These are phyloP conservation scores for Brassica juncea DNA, from an alignment of 345 rosid genomes.

Conservation along the genomic window DNA sequence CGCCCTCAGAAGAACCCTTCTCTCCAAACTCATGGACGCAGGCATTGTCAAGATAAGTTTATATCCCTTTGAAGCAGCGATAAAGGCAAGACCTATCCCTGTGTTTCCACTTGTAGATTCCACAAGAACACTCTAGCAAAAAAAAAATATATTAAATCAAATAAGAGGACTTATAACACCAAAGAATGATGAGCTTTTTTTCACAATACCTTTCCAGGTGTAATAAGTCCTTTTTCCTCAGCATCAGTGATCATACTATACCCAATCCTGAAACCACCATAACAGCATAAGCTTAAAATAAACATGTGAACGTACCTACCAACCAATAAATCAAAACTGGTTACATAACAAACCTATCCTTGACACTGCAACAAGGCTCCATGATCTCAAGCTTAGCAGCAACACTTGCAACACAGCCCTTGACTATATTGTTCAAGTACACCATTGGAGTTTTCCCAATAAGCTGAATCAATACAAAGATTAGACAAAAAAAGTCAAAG, in stretches of 20 bases:
- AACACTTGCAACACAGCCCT: conserved; percentile 76
- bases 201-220: conserved; percentile 45
- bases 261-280: conserved; percentile 69
- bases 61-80: conserved; percentile 86
- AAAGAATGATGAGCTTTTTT: not conserved
- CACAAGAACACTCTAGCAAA: conserved; percentile 66
- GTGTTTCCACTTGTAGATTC: conserved; percentile 98
- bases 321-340: not conserved
- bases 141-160: not conserved
- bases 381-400: conserved; percentile 97
- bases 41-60: conserved; percentile 82
- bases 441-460: conserved; percentile 98
- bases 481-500: not conserved
- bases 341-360: conserved; percentile 63
- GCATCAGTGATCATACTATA: conserved; percentile 49
- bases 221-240: conserved; percentile 45
- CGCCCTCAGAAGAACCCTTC: conserved; percentile 80
- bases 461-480: conserved; percentile 46
- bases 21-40: conserved; percentile 78
- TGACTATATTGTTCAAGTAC: conserved; percentile 80
- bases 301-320: conserved; percentile 15
- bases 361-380: conserved; percentile 93
- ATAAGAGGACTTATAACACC: not conserved
- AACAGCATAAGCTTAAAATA: conserved; percentile 1
- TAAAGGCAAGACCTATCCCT: conserved; percentile 87